Evolutionary conservation across 2,329 filamentous ascomycete genomes (phyloP).

Genomic region (Aspergillus spinulosporus): DNA sequence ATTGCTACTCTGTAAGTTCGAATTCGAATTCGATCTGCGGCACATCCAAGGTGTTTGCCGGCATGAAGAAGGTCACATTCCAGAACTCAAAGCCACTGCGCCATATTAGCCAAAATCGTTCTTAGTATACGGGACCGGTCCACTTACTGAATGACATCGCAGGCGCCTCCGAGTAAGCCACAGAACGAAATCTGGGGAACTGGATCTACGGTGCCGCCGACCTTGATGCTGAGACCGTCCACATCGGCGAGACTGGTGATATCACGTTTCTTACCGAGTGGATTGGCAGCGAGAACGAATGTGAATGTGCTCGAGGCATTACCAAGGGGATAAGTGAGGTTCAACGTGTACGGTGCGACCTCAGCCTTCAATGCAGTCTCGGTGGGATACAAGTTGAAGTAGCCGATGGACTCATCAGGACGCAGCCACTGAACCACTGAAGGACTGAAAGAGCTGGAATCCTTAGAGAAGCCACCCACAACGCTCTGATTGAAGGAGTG

Average conservation of each 20-base stretch:
- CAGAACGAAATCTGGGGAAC: conserved; percentile 18
- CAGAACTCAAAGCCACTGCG: too few relatives aligned
- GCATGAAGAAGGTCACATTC: too few relatives aligned
- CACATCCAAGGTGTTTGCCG: too few relatives aligned
- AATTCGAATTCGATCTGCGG: too few relatives aligned
- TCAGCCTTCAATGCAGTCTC: conserved; percentile 45
- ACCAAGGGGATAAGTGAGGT: conserved; percentile 53
- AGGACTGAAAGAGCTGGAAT: conserved; percentile 58
- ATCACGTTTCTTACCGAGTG: conserved; percentile 16
- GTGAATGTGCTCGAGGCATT: conserved; percentile 35
- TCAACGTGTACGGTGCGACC: conserved; percentile 47
- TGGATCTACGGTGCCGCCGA: conserved; percentile 16
- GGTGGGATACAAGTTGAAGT: conserved; percentile 40
- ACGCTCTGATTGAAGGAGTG: conserved; percentile 59
- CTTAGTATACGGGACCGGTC: too few relatives aligned
- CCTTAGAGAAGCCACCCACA: conserved; percentile 56
- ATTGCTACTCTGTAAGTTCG: too few relatives aligned
- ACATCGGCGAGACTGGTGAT: conserved; percentile 16
- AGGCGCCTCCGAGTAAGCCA: conserved; percentile 12
- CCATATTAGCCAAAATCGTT: neutral
- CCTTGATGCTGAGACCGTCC: conserved; percentile 17
- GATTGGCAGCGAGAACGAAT: conserved; percentile 32
- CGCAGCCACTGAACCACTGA: conserved; percentile 61
- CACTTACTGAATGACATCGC: conserved; percentile 7
- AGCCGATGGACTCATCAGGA: conserved; percentile 29